Evolutionary conservation across 1,284 basidiomycete genomes (phyloP), one percentile per base, ranked within the genome.

Genomic region (Leccinum variabile): DNA sequence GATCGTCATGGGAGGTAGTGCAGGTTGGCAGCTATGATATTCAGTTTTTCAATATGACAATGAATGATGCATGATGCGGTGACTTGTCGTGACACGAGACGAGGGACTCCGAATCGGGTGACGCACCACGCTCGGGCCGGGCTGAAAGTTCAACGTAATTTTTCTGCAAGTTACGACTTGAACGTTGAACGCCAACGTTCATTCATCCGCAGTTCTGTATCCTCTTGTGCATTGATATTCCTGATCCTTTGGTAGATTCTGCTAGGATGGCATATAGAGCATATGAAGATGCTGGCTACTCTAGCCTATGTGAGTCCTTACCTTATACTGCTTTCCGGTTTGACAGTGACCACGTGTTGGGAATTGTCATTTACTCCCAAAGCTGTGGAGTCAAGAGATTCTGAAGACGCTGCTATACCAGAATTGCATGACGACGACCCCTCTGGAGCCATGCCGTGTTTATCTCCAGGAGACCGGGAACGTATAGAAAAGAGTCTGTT

Each of bases 271-370:
- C 54, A 54, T 52, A 57, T 30, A 60, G 60, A 65, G 2, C 28
- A 33, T 60, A 69, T 13, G 53, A 32, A 52, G 54, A 25, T 33
- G 32, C 61, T 44, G 5, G 57, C 49, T 69, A 70, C 44, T 67
- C 64, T 16, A 53, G 39, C 5, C 60, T 72, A 30, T 52, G 70
- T 70, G 60, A 67, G 68, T 72, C 25, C 32, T 33, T 56, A 5
- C 14, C 16, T 35, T 13, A 28, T 3, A 9, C 50, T 46, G 25
- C 50, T 39, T 3, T 32, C 33, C 13, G 8, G n/a, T 46, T 44
- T 54, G 33, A 50, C 33, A n/a, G 18, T 46, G 18, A 22, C 44
- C 18, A 18, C 10, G 1, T 22, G 44, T 7, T 22, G 44, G 44
- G 18, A 28, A 33, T 25, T 7, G 22, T 28, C n/a, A 22, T 57